Evolutionary conservation across 352 stramenopile genomes (phyloP), one percentile per base, ranked within the genome.

Genomic region (Phytophthora tubulina): DNA sequence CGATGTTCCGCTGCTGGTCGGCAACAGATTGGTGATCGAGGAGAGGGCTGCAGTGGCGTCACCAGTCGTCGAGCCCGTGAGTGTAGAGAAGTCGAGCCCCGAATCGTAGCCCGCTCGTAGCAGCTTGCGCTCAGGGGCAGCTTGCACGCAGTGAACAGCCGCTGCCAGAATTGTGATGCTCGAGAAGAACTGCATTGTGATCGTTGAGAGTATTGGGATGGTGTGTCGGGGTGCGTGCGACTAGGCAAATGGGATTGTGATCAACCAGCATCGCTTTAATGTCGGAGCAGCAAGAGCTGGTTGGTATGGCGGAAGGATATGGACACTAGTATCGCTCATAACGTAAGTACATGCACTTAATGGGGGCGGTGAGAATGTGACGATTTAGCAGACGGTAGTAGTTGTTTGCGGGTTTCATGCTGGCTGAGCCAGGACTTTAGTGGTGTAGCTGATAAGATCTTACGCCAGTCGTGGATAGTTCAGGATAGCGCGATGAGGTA

Each of bases 41-140:
- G 55, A 63, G 15, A 39, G 55, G 15, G 45, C 11, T 21, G 39
- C 14, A 2, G 35, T 44, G 33, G 31, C 13, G 32, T 30, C 35
- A 17, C 36, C 31, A 1, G 58, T 27, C 27, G 58, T 56, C 2
- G 58, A 39, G 8, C 39, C 39, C 7, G 38, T 45, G 38, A 67
- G 38, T 10, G 35, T 17, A 36, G 60, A 67, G 30, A 67, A 63
- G 31, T 53, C 56, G 27, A 63, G 15, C 1, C n/a, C 15, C 6
- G 44, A 56, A 17, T 27, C 31, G 39, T 21, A 17, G 32, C 44
- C 46, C 8, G 31, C 21, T 13, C 63, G 54, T 6, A 71, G 46
- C 17, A 71, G 31, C 32, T 66, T 71, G 1, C 53, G 54, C 11
- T 71, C 63, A 5, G 63, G 36, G 3, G 33, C 27, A 30, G 51